Percentiles rank a stretch among this genome's conserved stretches.
phyloP scores from a whole-genome alignment of 1,284 basidiomycete species.

The Fomitopsis pinicola region DNA sequence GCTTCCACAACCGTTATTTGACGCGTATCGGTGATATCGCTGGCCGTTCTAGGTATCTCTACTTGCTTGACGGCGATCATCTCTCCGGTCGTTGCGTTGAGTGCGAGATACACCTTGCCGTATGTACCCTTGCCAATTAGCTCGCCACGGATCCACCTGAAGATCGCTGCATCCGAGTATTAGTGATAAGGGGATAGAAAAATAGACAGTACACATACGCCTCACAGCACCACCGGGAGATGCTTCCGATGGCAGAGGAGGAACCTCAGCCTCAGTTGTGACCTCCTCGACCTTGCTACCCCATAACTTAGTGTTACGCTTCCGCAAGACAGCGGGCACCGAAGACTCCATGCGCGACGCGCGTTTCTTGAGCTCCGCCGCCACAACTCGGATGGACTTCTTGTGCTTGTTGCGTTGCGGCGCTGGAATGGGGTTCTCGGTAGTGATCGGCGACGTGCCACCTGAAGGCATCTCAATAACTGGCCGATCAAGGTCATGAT shows the following conservation, averaged over 20 bases:
- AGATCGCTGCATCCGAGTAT: constrained; percentile 58
- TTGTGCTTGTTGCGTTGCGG: constrained; percentile 49
- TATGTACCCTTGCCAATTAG: constrained; percentile 97
- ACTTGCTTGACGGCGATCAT: constrained; percentile 99
- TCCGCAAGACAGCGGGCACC: constrained; percentile 56
- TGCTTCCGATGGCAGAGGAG: constrained; percentile 47
- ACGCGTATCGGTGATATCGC: constrained; percentile 85
- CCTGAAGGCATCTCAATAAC: constrained; percentile 85
- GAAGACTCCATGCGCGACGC: constrained; percentile 48
- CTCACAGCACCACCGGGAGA: constrained; percentile 49
- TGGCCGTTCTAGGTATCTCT: constrained; percentile 86
- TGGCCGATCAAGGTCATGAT: constrained; percentile 94
- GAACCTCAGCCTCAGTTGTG: constrained; percentile 56
- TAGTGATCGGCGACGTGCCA: constrained; percentile 71
- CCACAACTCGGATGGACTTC: constrained; percentile 92
- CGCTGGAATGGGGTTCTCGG: constrained; percentile 46
- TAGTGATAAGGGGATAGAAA: constrained; percentile 2
- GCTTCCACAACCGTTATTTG: constrained; percentile 89
- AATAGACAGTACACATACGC: constrained; percentile 40
- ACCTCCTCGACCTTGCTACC: constrained; percentile 93
- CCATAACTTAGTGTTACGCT: constrained; percentile 95
- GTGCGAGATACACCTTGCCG: constrained; percentile 91
- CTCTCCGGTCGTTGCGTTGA: constrained; percentile 98
- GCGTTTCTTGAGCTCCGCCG: constrained; percentile 73
- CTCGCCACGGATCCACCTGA: constrained; percentile 99